These are phyloP conservation scores for Parietaria judaica DNA, from an alignment of 306 rosid genomes.

Conservation along the genomic window DNA sequence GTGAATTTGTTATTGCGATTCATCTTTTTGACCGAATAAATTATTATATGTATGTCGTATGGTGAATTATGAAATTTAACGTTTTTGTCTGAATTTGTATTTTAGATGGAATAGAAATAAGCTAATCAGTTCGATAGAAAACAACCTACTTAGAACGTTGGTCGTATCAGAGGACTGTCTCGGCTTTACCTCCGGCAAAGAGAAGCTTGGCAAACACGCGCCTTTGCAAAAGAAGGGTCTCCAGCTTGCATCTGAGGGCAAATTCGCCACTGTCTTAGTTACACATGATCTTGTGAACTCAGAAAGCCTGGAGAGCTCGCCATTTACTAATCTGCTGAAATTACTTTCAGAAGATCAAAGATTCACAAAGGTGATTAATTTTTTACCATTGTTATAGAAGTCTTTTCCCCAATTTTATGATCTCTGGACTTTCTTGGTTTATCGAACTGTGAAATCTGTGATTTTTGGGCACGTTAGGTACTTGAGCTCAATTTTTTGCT, in stretches of 20 bases:
- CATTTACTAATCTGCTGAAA: conserved; percentile 34
- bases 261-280: conserved; percentile 65
- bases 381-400: no score
- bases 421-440: neutral
- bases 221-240: conserved; percentile 49
- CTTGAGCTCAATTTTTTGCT: neutral
- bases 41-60: neutral
- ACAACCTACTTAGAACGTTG: conserved; percentile 28
- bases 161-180: conserved; percentile 43
- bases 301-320: conserved; percentile 27
- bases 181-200: conserved; percentile 30
- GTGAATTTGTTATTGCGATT: neutral
- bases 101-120: conserved; percentile 62
- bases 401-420: neutral
- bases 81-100: conserved; percentile 23
- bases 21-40: neutral
- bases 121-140: conserved; percentile 37
- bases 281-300: conserved; percentile 32
- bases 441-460: conserved; percentile 4
- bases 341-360: conserved; percentile 39
- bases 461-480: neutral
- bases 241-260: conserved; percentile 54
- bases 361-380: conserved; percentile 35
- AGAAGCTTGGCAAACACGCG: conserved; percentile 31
- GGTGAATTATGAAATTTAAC: conserved; percentile 9